Percentiles rank a stretch among this genome's conserved stretches.
Conservation (phyloP, 768 basidiomycete genomes). For the Phylloporus sp. region DNA sequence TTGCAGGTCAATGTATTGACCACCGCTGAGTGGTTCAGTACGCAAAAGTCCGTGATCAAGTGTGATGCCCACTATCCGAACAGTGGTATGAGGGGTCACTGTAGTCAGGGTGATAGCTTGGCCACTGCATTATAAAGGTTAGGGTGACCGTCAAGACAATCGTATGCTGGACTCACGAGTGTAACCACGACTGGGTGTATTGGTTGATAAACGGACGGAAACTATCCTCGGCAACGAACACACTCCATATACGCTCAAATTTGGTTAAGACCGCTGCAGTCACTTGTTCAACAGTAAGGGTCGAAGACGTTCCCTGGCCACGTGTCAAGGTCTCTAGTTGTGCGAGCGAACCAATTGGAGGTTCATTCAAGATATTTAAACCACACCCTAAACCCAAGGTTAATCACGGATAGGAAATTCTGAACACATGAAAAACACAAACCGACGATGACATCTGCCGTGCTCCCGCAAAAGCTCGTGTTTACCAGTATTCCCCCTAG, state of each 20-base stretch:
- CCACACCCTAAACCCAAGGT: conserved; percentile 66
- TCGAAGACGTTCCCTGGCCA: neutral
- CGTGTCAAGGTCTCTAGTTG: conserved; percentile 50
- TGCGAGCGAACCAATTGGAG: conserved; percentile 77
- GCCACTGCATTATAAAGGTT: conserved; percentile 48
- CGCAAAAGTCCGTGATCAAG: conserved; percentile 83
- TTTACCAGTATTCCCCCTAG: conserved; percentile 91
- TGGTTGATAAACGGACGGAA: conserved; percentile 79
- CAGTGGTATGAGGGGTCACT: conserved; percentile 58
- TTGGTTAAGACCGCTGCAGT: conserved; percentile 69
- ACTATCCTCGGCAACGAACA: conserved; percentile 56
- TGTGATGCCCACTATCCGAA: conserved; percentile 84
- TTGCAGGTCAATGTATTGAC: conserved; percentile 78
- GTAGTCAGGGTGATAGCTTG: conserved; percentile 83
- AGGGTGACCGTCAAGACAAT: neutral
- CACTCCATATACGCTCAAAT: conserved; percentile 77
- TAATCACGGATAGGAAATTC: conserved; percentile 1
- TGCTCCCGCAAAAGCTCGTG: conserved; percentile 71
- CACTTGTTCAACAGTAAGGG: conserved; percentile 67
- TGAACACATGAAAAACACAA: conserved; percentile 20
- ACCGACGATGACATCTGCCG: conserved; percentile 82
- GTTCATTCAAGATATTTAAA: conserved; percentile 77
- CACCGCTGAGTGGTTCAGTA: conserved; percentile 51
- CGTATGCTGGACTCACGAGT: conserved; percentile 61
- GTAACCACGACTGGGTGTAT: conserved; percentile 84